Conservation (phyloP, 83 land plant species). For the Thuja plicata region DNA sequence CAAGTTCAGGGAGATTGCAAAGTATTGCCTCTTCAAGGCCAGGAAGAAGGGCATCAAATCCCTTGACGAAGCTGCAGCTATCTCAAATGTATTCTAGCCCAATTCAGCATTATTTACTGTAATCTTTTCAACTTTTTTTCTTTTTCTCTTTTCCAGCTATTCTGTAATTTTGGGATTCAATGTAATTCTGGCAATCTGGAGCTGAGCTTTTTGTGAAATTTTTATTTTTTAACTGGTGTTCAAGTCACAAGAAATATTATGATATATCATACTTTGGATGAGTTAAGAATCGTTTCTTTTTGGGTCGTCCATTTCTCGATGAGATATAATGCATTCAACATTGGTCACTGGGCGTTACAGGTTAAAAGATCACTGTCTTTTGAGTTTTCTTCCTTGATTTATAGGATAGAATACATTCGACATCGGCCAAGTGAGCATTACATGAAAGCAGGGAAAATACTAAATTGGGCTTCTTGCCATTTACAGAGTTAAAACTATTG, state of each 20-base stretch:
- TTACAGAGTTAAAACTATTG: background rate
- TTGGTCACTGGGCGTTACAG: background rate
- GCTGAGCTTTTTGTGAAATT: background rate
- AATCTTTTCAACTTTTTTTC: background rate
- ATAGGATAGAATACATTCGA: no score
- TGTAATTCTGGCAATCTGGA: background rate
- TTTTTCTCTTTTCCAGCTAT: background rate
- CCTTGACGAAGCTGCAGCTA: constrained; percentile 11
- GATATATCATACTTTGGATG: background rate
- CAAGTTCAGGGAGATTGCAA: constrained; percentile 84
- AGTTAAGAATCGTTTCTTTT: background rate
- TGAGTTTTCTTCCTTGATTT: no score
- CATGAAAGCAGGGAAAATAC: no score
- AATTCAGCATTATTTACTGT: background rate
- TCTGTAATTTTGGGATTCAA: background rate
- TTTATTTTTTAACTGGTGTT: background rate
- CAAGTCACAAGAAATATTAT: background rate
- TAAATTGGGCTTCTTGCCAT: background rate
- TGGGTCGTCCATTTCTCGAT: background rate
- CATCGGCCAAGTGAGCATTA: no score
- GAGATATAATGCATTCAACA: background rate
- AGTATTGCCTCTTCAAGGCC: constrained; percentile 71
- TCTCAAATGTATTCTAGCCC: constrained; percentile 43
- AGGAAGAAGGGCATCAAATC: constrained; percentile 19
- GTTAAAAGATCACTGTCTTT: no score